Evolutionary conservation across 306 rosid genomes (phyloP).

Genomic region (Oxytropis ochrocephala): DNA sequence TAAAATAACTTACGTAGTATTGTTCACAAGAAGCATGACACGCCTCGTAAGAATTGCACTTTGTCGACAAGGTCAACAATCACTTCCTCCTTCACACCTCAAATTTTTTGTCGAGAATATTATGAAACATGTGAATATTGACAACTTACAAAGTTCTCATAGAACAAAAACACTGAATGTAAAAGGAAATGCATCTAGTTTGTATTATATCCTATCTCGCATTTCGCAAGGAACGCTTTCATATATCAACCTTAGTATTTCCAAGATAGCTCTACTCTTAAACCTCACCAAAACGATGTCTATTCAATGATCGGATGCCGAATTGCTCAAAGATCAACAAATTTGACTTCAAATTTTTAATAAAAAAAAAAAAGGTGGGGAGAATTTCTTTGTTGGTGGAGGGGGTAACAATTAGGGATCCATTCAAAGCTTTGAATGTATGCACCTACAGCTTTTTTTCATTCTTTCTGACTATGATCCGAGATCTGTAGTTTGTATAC

Average conservation of each 20-base stretch:
- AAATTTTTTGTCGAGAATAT: conserved; percentile 23
- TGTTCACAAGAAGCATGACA: conserved; percentile 84
- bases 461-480: neutral
- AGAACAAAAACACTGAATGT: neutral
- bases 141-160: neutral
- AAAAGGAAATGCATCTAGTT: neutral
- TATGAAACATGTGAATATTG: conserved; percentile 7
- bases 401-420: neutral
- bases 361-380: neutral
- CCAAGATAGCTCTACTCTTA: neutral
- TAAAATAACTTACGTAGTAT: conserved; percentile 47
- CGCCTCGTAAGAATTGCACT: conserved; percentile 82
- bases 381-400: neutral
- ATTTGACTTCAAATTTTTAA: neutral
- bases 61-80: conserved; percentile 95
- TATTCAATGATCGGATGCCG: neutral
- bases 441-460: neutral
- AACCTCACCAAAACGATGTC: neutral
- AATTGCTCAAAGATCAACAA: neutral
- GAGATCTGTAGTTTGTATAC: neutral
- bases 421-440: conserved; percentile 1
- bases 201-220: neutral
- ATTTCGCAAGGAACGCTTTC: conserved; percentile 5
- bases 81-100: conserved; percentile 88
- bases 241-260: neutral